Percentiles rank a stretch among this genome's conserved stretches.
phyloP scores from a whole-genome alignment of 257 asterid genomes.

The Ilex asprella region DNA sequence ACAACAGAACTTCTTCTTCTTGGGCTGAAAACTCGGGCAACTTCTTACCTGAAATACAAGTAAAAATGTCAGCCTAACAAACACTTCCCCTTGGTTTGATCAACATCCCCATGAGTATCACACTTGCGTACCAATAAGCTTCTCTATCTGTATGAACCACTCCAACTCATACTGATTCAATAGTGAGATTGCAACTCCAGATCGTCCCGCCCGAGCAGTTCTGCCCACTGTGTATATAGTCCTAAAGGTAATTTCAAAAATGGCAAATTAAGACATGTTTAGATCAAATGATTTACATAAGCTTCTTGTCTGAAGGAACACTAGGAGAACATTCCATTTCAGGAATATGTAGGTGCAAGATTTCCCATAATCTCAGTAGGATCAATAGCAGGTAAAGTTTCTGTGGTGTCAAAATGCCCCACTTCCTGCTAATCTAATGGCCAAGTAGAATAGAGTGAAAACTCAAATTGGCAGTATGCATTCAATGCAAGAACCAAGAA shows the following conservation, averaged over 20 bases:
- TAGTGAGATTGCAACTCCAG: slow-evolving; percentile 78
- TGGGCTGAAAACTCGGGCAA: slow-evolving; percentile 61
- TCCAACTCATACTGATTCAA: slow-evolving; percentile 87
- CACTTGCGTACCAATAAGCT: slow-evolving; percentile 47
- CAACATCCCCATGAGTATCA: neutral
- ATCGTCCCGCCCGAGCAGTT: slow-evolving; percentile 97
- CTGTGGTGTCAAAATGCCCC: no score
- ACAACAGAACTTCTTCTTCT: slow-evolving; percentile 70
- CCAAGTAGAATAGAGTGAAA: no score
- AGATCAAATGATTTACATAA: no score
- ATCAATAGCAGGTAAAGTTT: no score
- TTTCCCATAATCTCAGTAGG: no score
- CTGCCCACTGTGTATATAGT: slow-evolving; percentile 97
- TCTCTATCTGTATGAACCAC: slow-evolving; percentile 83
- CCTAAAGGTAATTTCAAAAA: slow-evolving; percentile 39
- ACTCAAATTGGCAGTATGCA: no score
- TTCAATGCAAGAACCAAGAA: no score
- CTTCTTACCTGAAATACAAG: slow-evolving; percentile 50
- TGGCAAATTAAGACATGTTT: neutral
- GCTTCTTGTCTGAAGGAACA: no score
- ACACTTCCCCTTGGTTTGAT: neutral
- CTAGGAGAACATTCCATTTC: no score
- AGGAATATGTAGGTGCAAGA: no score
- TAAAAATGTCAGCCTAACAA: neutral
- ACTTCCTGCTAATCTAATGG: no score